These are phyloP conservation scores for Leccinum broughii DNA, from an alignment of 768 basidiomycete genomes.

Conservation along the genomic window DNA sequence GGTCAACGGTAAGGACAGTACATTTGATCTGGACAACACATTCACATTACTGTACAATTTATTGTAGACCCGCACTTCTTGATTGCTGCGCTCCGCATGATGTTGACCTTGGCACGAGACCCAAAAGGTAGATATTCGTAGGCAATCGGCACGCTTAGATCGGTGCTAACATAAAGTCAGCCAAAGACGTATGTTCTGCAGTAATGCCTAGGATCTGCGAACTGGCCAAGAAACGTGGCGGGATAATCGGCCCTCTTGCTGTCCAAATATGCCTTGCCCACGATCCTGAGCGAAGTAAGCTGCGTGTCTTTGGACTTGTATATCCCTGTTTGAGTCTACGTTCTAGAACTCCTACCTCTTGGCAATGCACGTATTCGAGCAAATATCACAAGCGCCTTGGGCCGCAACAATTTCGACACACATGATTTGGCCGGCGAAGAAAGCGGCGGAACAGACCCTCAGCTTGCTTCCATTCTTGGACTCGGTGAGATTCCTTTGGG, in stretches of 20 bases:
- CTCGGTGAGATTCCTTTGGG: conserved; percentile 9
- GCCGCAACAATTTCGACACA: background rate
- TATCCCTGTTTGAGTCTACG: background rate
- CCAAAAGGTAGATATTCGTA: conserved; percentile 9
- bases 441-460: background rate
- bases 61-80: conserved; percentile 11
- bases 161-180: background rate
- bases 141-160: background rate
- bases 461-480: conserved; percentile 14
- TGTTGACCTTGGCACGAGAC: conserved; percentile 14
- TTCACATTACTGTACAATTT: background rate
- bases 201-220: conserved; percentile 17
- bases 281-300: conserved; percentile 10
- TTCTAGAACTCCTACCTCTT: conserved; percentile 14
- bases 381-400: conserved; percentile 19
- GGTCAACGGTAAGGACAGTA: conserved; percentile 8
- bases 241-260: conserved; percentile 20
- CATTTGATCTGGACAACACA: background rate
- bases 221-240: conserved; percentile 10
- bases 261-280: conserved; percentile 18
- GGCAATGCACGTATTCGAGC: conserved; percentile 10
- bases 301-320: background rate
- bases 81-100: conserved; percentile 19
- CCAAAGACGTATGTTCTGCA: background rate
- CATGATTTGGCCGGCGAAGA: background rate